phyloP scores from a whole-genome alignment of 768 basidiomycete genomes.

The Mycena rebaudengoi region DNA sequence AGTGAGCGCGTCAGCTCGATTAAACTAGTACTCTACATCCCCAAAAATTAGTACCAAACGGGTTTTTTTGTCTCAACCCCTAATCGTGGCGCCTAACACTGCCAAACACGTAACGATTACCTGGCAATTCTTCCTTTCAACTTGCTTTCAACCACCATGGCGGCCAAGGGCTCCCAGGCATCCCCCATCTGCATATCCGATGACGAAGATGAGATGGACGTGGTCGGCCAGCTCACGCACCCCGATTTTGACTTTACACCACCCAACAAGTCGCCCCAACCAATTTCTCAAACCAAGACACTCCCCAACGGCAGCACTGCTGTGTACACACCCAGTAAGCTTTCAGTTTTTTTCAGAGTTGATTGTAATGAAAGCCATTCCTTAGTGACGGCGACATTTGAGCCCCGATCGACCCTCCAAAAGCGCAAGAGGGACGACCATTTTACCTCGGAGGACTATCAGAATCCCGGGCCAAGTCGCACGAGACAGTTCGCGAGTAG shows the following conservation, averaged over 20 bases:
- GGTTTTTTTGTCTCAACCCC: too few species aligned
- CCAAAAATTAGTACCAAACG: too few species aligned
- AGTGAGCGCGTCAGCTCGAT: too few species aligned
- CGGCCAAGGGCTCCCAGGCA: slow-evolving; percentile 32
- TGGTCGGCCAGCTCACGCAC: slow-evolving; percentile 18
- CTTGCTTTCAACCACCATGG: slow-evolving; percentile 21
- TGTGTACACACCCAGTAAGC: not conserved
- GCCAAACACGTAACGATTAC: too few species aligned
- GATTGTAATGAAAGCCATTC: too few species aligned
- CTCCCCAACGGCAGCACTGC: not conserved
- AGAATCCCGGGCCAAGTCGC: not conserved
- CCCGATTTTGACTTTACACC: not conserved
- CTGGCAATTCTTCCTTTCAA: too few species aligned
- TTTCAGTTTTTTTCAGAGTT: not conserved
- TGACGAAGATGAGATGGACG: slow-evolving; percentile 35
- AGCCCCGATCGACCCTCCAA: slow-evolving; percentile 4
- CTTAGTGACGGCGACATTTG: not conserved
- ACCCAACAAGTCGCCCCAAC: not conserved
- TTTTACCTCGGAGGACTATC: not conserved
- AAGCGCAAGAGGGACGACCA: slow-evolving; percentile 25
- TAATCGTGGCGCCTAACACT: too few species aligned
- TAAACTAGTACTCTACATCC: too few species aligned
- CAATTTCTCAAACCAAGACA: not conserved
- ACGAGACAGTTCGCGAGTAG: not conserved
- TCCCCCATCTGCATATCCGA: slow-evolving; percentile 38